phyloP scores from a whole-genome alignment of 768 basidiomycete species.

The Clathrus columnatus region DNA sequence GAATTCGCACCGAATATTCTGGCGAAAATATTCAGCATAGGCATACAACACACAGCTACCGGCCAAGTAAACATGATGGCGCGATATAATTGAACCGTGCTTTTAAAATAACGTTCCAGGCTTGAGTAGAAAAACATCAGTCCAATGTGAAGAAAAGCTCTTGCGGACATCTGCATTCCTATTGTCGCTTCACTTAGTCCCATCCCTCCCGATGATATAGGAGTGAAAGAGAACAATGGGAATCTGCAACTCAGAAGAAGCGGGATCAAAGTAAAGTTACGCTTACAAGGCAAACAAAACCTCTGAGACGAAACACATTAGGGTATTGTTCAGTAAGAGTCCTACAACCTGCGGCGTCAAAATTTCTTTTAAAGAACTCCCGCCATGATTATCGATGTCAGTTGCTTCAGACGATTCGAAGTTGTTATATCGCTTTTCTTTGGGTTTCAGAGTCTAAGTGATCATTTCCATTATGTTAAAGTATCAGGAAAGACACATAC shows the following conservation, averaged over 20 bases:
- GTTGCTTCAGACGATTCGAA: not conserved
- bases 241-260: too few relatives aligned
- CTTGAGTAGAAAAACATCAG: conserved; percentile 1
- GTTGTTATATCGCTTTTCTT: not conserved
- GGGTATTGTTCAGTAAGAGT: conserved; percentile 1
- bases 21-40: conserved; percentile 8
- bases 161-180: conserved; percentile 11
- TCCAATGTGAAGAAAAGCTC: conserved; percentile 10
- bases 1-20: not conserved
- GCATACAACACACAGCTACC: conserved; percentile 3
- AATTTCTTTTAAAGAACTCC: not conserved
- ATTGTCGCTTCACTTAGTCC: conserved; percentile 13
- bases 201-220: conserved; percentile 11
- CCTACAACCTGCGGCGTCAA: conserved; percentile 10
- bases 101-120: conserved; percentile 3
- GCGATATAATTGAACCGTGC: conserved; percentile 5
- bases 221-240: conserved; percentile 13
- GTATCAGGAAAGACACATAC: not conserved
- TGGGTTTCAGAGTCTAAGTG: not conserved
- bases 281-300: conserved; percentile 8
- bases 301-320: conserved; percentile 6
- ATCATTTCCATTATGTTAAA: not conserved
- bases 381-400: not conserved
- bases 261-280: too few relatives aligned
- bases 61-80: conserved; percentile 6